Percentiles rank a stretch among this genome's conserved stretches.
Conservation (phyloP, 345 rosid species). For the Firmiana major region DNA sequence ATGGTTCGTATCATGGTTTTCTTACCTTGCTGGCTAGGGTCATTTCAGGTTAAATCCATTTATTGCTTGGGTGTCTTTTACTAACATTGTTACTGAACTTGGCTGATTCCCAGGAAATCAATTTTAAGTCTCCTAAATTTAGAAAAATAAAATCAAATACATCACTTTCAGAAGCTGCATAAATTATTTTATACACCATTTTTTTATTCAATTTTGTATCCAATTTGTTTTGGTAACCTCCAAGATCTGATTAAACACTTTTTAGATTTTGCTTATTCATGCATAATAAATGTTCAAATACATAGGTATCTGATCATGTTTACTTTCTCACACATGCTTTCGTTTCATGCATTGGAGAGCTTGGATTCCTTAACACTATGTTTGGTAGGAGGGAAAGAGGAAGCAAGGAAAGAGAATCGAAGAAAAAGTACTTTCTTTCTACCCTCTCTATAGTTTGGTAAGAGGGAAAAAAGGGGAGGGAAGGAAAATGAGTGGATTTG, state of each 20-base stretch:
- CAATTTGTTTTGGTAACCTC: neutral
- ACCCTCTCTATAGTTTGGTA: too few relatives aligned
- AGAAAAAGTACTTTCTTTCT: too few relatives aligned
- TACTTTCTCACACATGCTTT: neutral
- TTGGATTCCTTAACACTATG: neutral
- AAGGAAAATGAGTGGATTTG: too few relatives aligned
- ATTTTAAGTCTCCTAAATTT: neutral
- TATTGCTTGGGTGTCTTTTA: neutral
- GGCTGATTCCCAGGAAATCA: neutral
- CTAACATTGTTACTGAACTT: slow-evolving; percentile 1
- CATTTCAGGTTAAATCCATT: neutral
- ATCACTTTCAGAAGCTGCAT: neutral
- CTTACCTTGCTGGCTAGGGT: neutral
- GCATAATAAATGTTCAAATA: slow-evolving; percentile 52
- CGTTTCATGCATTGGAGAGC: slow-evolving; percentile 4
- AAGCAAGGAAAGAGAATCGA: too few relatives aligned
- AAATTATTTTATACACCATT: neutral
- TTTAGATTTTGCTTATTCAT: neutral
- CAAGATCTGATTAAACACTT: neutral
- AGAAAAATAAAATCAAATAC: slow-evolving; percentile 1
- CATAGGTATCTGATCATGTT: slow-evolving; percentile 46
- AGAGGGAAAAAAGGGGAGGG: too few relatives aligned
- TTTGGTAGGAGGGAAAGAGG: too few relatives aligned
- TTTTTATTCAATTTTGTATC: neutral
- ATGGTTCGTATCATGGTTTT: neutral